phyloP scores from a whole-genome alignment of 176 grass and related monocot genomes.

The Microstegium vimineum region DNA sequence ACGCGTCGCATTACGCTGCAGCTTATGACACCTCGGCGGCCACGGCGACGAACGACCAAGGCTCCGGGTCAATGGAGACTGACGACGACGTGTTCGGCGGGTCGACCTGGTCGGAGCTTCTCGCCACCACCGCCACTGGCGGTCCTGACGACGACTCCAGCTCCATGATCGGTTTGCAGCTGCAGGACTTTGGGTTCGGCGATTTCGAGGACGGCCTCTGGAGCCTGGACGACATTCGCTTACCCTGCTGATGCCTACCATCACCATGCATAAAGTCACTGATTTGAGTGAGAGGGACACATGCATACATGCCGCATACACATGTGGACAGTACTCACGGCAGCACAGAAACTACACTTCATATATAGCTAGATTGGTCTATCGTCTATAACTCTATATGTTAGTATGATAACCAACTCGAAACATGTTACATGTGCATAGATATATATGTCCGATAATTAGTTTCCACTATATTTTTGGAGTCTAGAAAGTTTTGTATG shows the following conservation, averaged over 20 bases:
- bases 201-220: neutral
- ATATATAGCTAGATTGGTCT: neutral
- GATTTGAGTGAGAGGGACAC: too few species aligned
- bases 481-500: neutral
- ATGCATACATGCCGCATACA: too few species aligned
- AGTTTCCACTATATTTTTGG: neutral
- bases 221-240: neutral
- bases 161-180: neutral
- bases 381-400: too few species aligned
- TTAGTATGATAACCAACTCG: neutral
- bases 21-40: neutral
- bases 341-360: too few species aligned
- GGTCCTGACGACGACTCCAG: neutral
- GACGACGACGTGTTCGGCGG: slow-evolving; percentile 20
- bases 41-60: neutral
- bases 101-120: slow-evolving; percentile 47
- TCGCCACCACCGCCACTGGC: slow-evolving; percentile 28
- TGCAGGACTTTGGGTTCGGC: slow-evolving; percentile 43
- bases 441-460: neutral
- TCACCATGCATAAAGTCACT: neutral
- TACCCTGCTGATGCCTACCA: neutral
- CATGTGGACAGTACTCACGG: too few species aligned
- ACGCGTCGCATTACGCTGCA: slow-evolving; percentile 1
- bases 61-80: neutral
- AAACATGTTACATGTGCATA: slow-evolving; percentile 11